These are phyloP conservation scores for Lablab purpureus DNA, from an alignment of 306 rosid species.

Conservation along the genomic window DNA sequence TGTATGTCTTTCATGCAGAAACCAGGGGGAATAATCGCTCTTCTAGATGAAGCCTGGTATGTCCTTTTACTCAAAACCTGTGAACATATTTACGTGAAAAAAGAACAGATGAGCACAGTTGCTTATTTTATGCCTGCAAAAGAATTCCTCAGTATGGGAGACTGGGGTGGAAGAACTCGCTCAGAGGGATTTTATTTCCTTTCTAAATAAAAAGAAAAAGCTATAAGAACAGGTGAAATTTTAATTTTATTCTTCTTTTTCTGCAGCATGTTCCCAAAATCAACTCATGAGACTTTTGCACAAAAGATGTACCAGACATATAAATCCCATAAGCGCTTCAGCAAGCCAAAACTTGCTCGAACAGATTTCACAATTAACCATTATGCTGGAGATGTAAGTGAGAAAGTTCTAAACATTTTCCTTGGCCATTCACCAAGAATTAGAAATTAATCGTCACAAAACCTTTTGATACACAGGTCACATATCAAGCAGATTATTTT, in stretches of 20 bases:
- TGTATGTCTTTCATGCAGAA: constrained; percentile 62
- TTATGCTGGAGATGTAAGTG: constrained; percentile 88
- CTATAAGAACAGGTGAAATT: background rate
- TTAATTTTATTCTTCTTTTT: constrained; percentile 29
- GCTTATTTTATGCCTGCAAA: background rate
- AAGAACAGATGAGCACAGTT: background rate
- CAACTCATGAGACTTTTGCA: constrained; percentile 92
- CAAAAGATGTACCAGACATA: constrained; percentile 93
- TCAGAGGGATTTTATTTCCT: constrained; percentile 17
- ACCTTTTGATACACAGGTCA: constrained; percentile 62
- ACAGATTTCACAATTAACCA: constrained; percentile 84
- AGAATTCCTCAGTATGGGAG: constrained; percentile 14
- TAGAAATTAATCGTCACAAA: constrained; percentile 29
- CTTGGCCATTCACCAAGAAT: constrained; percentile 3
- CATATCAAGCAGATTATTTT: constrained; percentile 83
- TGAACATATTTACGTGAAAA: constrained; percentile 19
- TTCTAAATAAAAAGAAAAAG: constrained; percentile 7
- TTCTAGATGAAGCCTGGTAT: constrained; percentile 96
- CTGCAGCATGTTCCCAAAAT: constrained; percentile 89
- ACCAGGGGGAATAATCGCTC: constrained; percentile 94
- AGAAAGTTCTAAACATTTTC: constrained; percentile 11
- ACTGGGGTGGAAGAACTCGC: constrained; percentile 4
- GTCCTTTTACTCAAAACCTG: constrained; percentile 41
- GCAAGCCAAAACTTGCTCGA: constrained; percentile 88
- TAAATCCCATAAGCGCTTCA: constrained; percentile 82